Evolutionary conservation across 139 green algal genomes (phyloP), one percentile per base, ranked within the genome.

Genomic region (Yamagishiella unicocca): DNA sequence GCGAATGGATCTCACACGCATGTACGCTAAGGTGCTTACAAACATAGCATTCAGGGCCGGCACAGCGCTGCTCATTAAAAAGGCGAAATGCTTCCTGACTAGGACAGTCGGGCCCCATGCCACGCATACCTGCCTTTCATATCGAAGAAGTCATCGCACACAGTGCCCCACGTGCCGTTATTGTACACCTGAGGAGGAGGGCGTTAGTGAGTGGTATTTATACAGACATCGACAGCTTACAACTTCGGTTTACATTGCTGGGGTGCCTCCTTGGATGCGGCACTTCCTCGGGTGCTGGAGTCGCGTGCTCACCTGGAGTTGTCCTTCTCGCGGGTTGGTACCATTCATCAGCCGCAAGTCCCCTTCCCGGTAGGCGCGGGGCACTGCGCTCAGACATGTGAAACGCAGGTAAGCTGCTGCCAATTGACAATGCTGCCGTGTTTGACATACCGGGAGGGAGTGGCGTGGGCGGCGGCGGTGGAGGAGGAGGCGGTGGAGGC

Each of bases 161-260:
- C 42, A 4, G 79, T 77, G 37, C 79, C 79, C 79, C 79, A 85
- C n/a, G 31, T 29, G 25, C 62, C 79, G 2, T 64, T 66, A 40
- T 66, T 73, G 27, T 61, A 73, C 2, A 84, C 77, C 76, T 83
- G 53, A n/a, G n/a, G n/a, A n/a, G n/a, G n/a, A n/a, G n/a, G n/a
- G n/a, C n/a, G n/a, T n/a, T n/a, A n/a, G n/a, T n/a, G n/a, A n/a
- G n/a, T n/a, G n/a, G n/a, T n/a, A n/a, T n/a, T n/a, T n/a, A n/a
- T n/a, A n/a, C n/a, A n/a, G n/a, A n/a, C n/a, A n/a, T n/a, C n/a
- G n/a, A n/a, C n/a, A n/a, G n/a, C n/a, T n/a, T n/a, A n/a, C n/a
- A n/a, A n/a, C n/a, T n/a, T n/a, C n/a, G n/a, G n/a, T n/a, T n/a
- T n/a, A n/a, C n/a, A n/a, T n/a, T n/a, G n/a, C n/a, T n/a, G n/a